Evolutionary conservation across 2,329 filamentous ascomycete genomes (phyloP).

Genomic region (Zymoseptoria passerinii): DNA sequence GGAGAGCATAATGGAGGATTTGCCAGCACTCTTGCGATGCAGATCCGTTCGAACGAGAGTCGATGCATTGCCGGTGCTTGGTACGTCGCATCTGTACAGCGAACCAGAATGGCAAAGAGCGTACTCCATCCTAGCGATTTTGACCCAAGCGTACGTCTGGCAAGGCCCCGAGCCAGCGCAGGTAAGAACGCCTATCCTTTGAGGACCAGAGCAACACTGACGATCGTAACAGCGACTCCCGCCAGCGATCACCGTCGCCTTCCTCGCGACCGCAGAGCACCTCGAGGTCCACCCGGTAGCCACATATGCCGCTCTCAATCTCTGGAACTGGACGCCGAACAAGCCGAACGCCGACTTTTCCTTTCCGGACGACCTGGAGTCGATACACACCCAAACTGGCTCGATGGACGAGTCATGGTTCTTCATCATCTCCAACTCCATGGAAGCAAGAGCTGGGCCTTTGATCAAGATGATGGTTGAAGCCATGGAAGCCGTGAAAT

Average conservation of each 20-base stretch:
- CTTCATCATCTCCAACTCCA: conserved; percentile 45
- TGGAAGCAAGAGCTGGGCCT: conserved; percentile 44
- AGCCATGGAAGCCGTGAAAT: conserved; percentile 39
- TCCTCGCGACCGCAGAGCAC: conserved; percentile 61
- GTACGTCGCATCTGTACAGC: conserved; percentile 68
- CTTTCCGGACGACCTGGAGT: conserved; percentile 76
- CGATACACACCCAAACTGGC: conserved; percentile 81
- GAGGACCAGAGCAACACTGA: not conserved
- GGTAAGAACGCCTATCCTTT: conserved; percentile 4
- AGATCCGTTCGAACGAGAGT: conserved; percentile 70
- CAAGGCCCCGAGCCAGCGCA: conserved; percentile 64
- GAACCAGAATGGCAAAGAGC: conserved; percentile 86
- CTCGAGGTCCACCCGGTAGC: conserved; percentile 85
- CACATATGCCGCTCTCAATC: conserved; percentile 80
- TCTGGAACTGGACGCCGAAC: conserved; percentile 94
- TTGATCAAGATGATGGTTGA: conserved; percentile 40
- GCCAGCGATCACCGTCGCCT: conserved; percentile 69
- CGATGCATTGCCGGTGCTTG: conserved; percentile 71
- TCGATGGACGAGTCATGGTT: conserved; percentile 91
- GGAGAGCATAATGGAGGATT: conserved; percentile 73
- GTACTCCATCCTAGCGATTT: conserved; percentile 67
- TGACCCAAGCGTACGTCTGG: conserved; percentile 84
- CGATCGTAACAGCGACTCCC: conserved; percentile 51
- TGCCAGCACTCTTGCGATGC: conserved; percentile 74
- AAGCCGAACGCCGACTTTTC: conserved; percentile 64